Percentiles rank a stretch among this genome's conserved stretches.
These are phyloP conservation scores for Saccharomyces hybrid DNA, from an alignment of 1,139 yeast species.

Conservation along the genomic window DNA sequence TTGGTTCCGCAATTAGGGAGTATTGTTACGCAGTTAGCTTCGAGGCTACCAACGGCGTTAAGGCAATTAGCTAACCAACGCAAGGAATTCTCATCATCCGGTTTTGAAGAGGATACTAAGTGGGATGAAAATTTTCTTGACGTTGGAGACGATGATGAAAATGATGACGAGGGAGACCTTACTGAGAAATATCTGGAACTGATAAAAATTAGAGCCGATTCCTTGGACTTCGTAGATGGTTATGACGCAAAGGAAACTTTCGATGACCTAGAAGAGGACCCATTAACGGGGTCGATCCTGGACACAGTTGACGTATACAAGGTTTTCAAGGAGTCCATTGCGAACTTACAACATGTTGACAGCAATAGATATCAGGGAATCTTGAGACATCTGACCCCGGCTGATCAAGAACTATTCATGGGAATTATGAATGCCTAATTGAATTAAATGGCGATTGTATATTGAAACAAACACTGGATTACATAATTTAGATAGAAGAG, in stretches of 20 bases:
- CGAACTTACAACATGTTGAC: conserved; percentile 31
- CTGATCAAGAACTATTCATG: conserved; percentile 32
- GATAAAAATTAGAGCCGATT: conserved; percentile 39
- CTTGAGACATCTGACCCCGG: conserved; percentile 29
- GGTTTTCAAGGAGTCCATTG: conserved; percentile 39
- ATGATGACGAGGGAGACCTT: conserved; percentile 34
- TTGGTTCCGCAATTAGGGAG: conserved; percentile 37
- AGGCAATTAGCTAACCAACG: conserved; percentile 56
- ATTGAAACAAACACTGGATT: not conserved
- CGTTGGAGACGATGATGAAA: conserved; percentile 38
- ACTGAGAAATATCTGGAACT: conserved; percentile 35
- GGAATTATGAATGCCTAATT: conserved; percentile 22
- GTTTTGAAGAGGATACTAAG: conserved; percentile 33
- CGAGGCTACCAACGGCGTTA: conserved; percentile 63
- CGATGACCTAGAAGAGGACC: conserved; percentile 69
- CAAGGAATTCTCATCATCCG: conserved; percentile 40
- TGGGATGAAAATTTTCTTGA: conserved; percentile 26
- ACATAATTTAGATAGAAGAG: not conserved
- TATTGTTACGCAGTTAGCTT: conserved; percentile 44
- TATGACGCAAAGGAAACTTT: conserved; percentile 38
- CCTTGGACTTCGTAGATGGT: conserved; percentile 34
- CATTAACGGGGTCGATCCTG: conserved; percentile 68
- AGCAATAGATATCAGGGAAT: conserved; percentile 32
- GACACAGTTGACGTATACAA: conserved; percentile 63
- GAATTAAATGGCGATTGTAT: not conserved